A percentile compares a stretch with the other conserved stretches of the same genome.
These are phyloP conservation scores for Colletotrichum sp. DNA, from an alignment of 2,329 filamentous ascomycete genomes.

Conservation along the genomic window DNA sequence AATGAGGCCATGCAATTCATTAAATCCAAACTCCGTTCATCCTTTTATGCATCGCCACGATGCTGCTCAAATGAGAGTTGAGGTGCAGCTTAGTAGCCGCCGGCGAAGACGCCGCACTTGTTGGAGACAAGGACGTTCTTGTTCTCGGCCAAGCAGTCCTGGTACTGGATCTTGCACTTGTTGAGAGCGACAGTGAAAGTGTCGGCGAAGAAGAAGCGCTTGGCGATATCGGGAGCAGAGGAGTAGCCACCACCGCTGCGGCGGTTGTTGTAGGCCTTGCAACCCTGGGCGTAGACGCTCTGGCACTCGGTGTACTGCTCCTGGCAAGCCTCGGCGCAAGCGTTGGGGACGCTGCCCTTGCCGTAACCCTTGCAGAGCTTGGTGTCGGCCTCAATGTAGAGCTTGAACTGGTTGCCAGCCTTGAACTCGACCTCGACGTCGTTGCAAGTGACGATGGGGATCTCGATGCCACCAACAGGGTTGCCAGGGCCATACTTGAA, in stretches of 20 bases:
- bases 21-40: not conserved
- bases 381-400: constrained; percentile 51
- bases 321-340: constrained; percentile 58
- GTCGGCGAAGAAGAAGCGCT: constrained; percentile 28
- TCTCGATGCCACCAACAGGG: constrained; percentile 54
- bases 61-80: not conserved
- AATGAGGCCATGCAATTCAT: not conserved
- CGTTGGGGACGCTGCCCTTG: constrained; percentile 38
- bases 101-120: constrained; percentile 45
- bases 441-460: constrained; percentile 61
- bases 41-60: not conserved
- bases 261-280: constrained; percentile 35
- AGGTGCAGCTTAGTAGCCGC: constrained; percentile 17
- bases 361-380: constrained; percentile 49
- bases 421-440: constrained; percentile 48
- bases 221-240: constrained; percentile 14
- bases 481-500: constrained; percentile 72
- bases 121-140: constrained; percentile 35
- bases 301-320: constrained; percentile 55
- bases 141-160: constrained; percentile 52
- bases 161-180: constrained; percentile 56
- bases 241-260: constrained; percentile 14
- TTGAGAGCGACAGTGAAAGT: constrained; percentile 31
- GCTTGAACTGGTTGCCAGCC: constrained; percentile 51
- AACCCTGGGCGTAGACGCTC: constrained; percentile 54